Conservation (phyloP, 1,284 basidiomycete genomes). For the Ceratorhiza oryzae-sativae region DNA sequence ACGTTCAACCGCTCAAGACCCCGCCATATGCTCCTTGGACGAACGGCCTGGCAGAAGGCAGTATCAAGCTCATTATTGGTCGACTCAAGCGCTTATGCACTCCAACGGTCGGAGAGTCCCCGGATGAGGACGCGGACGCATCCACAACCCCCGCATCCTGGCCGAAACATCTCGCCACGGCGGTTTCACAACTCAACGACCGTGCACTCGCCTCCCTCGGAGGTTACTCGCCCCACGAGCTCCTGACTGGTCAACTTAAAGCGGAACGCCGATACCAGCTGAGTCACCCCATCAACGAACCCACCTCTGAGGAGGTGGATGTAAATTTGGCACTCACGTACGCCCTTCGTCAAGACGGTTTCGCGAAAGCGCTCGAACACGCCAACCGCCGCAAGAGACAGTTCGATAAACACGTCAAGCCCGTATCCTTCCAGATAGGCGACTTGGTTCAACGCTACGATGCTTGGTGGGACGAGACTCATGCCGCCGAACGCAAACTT, state of each 20-base stretch:
- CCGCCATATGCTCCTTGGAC: constrained; percentile 55
- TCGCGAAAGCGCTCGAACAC: constrained; percentile 29
- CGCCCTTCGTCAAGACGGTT: constrained; percentile 28
- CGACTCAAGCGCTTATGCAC: constrained; percentile 49
- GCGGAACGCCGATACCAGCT: not conserved
- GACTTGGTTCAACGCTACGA: constrained; percentile 42
- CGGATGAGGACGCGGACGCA: constrained; percentile 3
- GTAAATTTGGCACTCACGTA: constrained; percentile 41
- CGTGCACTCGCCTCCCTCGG: constrained; percentile 36
- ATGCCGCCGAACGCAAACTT: constrained; percentile 34
- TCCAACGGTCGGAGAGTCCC: constrained; percentile 48
- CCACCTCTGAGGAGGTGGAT: constrained; percentile 1
- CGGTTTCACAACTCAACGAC: constrained; percentile 40
- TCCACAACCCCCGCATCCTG: constrained; percentile 22
- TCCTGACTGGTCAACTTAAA: constrained; percentile 38
- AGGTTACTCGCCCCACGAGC: constrained; percentile 41
- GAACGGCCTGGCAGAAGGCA: constrained; percentile 52
- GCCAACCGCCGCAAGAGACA: constrained; percentile 24
- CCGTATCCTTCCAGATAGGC: constrained; percentile 10
- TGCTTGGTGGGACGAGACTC: constrained; percentile 28
- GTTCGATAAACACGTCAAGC: constrained; percentile 34
- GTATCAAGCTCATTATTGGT: constrained; percentile 46
- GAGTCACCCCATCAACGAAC: not conserved
- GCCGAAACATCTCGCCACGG: constrained; percentile 39
- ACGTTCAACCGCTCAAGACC: constrained; percentile 44